Conservation (phyloP, 2,329 filamentous ascomycete genomes). For the Thielaviopsis populi region DNA sequence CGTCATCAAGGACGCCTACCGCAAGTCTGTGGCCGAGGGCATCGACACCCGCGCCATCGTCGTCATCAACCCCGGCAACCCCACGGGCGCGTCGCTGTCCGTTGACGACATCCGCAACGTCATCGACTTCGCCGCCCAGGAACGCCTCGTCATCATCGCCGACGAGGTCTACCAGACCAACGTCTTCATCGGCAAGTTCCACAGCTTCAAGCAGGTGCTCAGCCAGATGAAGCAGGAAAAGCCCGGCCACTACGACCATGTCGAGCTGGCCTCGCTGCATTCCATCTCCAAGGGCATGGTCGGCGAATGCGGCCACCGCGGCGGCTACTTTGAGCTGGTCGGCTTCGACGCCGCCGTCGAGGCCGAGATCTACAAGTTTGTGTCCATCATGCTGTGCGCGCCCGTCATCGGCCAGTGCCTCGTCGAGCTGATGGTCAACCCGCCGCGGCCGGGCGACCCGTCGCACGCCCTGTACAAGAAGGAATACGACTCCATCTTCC, state of each 20-base stretch:
- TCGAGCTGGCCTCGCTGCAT: conserved; percentile 87
- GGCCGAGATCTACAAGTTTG: conserved; percentile 95
- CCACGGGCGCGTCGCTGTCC: conserved; percentile 75
- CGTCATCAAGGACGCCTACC: conserved; percentile 58
- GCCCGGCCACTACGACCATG: conserved; percentile 61
- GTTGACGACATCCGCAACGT: conserved; percentile 67
- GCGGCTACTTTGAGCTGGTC: conserved; percentile 92
- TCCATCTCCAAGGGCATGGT: conserved; percentile 97
- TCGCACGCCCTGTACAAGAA: conserved; percentile 69
- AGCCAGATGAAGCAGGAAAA: conserved; percentile 62
- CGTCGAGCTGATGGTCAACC: conserved; percentile 96
- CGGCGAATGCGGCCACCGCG: conserved; percentile 93
- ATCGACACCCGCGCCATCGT: conserved; percentile 84
- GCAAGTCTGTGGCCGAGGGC: conserved; percentile 59
- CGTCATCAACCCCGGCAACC: conserved; percentile 97
- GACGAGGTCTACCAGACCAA: conserved; percentile 99
- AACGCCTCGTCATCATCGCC: conserved; percentile 78
- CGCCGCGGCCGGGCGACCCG: conserved; percentile 66
- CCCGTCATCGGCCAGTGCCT: conserved; percentile 93
- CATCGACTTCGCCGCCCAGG: conserved; percentile 71
- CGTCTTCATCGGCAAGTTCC: conserved; percentile 86
- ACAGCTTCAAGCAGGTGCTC: conserved; percentile 85
- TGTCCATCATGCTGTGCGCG: conserved; percentile 91
- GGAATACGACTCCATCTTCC: conserved; percentile 73
- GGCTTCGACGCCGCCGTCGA: conserved; percentile 76